Evolutionary conservation across 2,329 filamentous ascomycete species (phyloP).

Genomic region (Ceratocystis alfenasii): DNA sequence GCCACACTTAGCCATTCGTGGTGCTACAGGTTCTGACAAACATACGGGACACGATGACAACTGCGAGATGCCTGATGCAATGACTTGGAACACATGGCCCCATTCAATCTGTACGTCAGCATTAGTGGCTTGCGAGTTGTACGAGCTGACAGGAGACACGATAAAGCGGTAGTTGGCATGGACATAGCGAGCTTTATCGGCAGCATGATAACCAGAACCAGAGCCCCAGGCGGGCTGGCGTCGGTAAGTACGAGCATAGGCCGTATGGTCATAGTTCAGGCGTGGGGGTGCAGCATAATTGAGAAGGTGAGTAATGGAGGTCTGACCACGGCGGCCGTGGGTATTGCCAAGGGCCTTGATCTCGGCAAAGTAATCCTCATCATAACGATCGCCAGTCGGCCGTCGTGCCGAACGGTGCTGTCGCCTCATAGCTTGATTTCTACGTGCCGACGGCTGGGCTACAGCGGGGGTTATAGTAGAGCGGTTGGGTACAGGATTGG

Average conservation of each 20-base stretch:
- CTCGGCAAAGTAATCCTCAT: slow-evolving; percentile 81
- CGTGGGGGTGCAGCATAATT: slow-evolving; percentile 75
- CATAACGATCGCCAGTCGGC: slow-evolving; percentile 40
- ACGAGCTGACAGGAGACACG: slow-evolving; percentile 69
- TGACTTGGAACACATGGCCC: slow-evolving; percentile 78
- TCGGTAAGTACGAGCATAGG: slow-evolving; percentile 46
- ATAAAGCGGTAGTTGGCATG: slow-evolving; percentile 98
- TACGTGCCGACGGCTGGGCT: slow-evolving; percentile 46
- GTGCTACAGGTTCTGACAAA: slow-evolving; percentile 80
- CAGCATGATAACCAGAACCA: slow-evolving; percentile 78
- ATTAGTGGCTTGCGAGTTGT: slow-evolving; percentile 68
- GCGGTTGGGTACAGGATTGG: slow-evolving; percentile 2
- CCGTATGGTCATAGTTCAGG: slow-evolving; percentile 42
- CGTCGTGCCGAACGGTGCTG: slow-evolving; percentile 75
- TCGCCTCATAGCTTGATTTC: slow-evolving; percentile 62
- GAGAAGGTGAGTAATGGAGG: slow-evolving; percentile 92
- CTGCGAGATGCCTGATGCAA: slow-evolving; percentile 84
- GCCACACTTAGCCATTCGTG: slow-evolving; percentile 91
- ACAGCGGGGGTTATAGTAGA: neutral
- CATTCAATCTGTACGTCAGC: slow-evolving; percentile 85
- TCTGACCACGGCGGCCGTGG: slow-evolving; percentile 74
- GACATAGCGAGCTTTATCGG: slow-evolving; percentile 80
- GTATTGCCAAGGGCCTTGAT: slow-evolving; percentile 48
- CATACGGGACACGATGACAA: slow-evolving; percentile 86
- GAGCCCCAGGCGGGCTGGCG: slow-evolving; percentile 70